Conservation (phyloP, 108 stramenopile genomes). For the Mayamaea pseudoterrestris region DNA sequence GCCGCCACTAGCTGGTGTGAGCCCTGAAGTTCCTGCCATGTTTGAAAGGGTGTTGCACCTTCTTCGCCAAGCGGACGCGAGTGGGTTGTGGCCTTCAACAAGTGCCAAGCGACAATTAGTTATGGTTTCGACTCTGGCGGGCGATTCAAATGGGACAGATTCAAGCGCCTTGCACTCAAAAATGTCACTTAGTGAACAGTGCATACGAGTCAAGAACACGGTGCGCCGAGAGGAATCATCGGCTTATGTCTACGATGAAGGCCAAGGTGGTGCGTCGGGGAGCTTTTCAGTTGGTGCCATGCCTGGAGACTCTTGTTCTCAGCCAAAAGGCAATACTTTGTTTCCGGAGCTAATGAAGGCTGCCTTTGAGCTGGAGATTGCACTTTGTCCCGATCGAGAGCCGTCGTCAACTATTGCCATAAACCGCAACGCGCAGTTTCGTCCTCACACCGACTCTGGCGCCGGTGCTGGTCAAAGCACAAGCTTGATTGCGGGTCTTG, state of each 20-base stretch:
- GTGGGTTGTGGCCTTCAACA: constrained; percentile 63
- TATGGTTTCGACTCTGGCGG: constrained; percentile 39
- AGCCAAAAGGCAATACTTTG: constrained; percentile 68
- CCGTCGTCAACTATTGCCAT: constrained; percentile 93
- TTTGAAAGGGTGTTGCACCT: constrained; percentile 38
- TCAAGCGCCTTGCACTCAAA: constrained; percentile 6
- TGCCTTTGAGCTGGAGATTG: constrained; percentile 73
- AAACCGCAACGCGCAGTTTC: constrained; percentile 91
- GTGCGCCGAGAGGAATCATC: constrained; percentile 27
- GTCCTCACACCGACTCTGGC: constrained; percentile 87
- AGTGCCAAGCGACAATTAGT: constrained; percentile 66
- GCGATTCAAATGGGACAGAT: constrained; percentile 3
- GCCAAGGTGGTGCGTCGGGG: constrained; percentile 63
- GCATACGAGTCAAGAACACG: constrained; percentile 22
- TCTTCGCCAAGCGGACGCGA: constrained; percentile 44
- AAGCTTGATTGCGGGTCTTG: constrained; percentile 85
- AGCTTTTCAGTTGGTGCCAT: constrained; percentile 69
- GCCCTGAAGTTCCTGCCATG: constrained; percentile 38
- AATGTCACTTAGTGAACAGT: constrained; percentile 32
- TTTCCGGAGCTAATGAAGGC: constrained; percentile 87
- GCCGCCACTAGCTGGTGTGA: constrained; percentile 22
- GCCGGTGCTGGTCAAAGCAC: constrained; percentile 87
- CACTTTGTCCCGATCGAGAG: constrained; percentile 52
- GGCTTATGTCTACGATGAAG: constrained; percentile 53
- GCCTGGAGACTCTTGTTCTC: constrained; percentile 55